phyloP scores from a whole-genome alignment of 768 basidiomycete species.

The Sarcodon aspratus region DNA sequence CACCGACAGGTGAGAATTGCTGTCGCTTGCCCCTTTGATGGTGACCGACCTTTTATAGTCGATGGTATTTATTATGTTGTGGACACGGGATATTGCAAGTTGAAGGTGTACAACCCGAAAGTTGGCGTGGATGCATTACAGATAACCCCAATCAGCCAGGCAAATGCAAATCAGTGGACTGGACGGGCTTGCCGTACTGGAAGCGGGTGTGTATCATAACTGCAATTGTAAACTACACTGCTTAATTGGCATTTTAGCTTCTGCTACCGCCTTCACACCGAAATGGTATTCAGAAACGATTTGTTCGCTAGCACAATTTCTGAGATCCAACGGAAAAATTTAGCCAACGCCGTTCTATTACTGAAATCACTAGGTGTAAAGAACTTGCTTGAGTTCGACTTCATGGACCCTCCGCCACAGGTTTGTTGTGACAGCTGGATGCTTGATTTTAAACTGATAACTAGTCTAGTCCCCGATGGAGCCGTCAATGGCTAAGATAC shows the following conservation, averaged over 20 bases:
- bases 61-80: conserved; percentile 97
- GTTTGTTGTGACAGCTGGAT: conserved; percentile 22
- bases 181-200: conserved; percentile 97
- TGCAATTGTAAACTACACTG: not conserved
- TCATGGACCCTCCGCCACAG: conserved; percentile 99
- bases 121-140: conserved; percentile 99
- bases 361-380: conserved; percentile 96
- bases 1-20: conserved; percentile 62
- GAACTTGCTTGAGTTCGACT: conserved; percentile 95
- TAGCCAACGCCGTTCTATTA: conserved; percentile 92
- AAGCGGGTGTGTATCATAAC: conserved; percentile 47
- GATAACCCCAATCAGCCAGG: conserved; percentile 98
- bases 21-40: not conserved
- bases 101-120: conserved; percentile 98
- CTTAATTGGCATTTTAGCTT: conserved; percentile 38
- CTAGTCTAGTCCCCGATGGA: conserved; percentile 79
- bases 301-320: conserved; percentile 94
- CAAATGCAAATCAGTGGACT: conserved; percentile 92
- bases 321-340: conserved; percentile 95
- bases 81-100: conserved; percentile 92
- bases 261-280: conserved; percentile 95
- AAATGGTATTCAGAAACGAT: conserved; percentile 94
- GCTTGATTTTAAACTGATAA: not conserved
- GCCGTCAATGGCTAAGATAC: conserved; percentile 97
- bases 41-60: conserved; percentile 33